Percentiles rank a stretch among this genome's conserved stretches.
phyloP scores from a whole-genome alignment of 1,284 basidiomycete species.

The Mycosarcoma maydis region DNA sequence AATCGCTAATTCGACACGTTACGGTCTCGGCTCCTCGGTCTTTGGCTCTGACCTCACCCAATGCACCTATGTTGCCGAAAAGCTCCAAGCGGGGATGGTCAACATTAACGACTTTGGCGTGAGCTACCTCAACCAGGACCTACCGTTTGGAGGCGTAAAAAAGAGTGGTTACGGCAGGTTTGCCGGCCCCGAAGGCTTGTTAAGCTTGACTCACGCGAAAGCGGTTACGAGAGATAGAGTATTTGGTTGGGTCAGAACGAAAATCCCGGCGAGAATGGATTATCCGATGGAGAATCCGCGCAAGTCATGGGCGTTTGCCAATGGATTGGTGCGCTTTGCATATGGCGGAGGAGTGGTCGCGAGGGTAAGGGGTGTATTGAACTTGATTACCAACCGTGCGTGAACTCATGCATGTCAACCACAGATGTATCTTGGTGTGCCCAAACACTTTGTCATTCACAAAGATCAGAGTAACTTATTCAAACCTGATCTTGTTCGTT shows the following conservation, averaged over 20 bases:
- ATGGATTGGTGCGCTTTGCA: constrained; percentile 25
- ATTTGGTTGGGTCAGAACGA: constrained; percentile 82
- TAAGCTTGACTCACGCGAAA: constrained; percentile 85
- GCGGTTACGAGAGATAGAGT: constrained; percentile 85
- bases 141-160: constrained; percentile 93
- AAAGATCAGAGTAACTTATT: too few species aligned
- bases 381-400: constrained; percentile 17
- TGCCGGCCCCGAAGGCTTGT: constrained; percentile 85
- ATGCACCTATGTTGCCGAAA: constrained; percentile 80
- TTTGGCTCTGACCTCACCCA: constrained; percentile 83
- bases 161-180: constrained; percentile 54
- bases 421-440: too few species aligned
- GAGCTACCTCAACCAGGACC: constrained; percentile 87
- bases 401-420: not conserved
- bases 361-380: constrained; percentile 8
- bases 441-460: too few species aligned
- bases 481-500: too few species aligned
- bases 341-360: constrained; percentile 14
- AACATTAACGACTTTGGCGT: constrained; percentile 88
- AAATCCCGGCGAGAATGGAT: constrained; percentile 74
- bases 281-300: constrained; percentile 58
- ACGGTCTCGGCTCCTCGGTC: constrained; percentile 94
- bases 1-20: constrained; percentile 85
- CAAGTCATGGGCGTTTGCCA: constrained; percentile 35
- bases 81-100: constrained; percentile 92